Percentiles rank a stretch among this genome's conserved stretches.
phyloP scores from a whole-genome alignment of 345 rosid species.

The Abelmoschus esculentus region DNA sequence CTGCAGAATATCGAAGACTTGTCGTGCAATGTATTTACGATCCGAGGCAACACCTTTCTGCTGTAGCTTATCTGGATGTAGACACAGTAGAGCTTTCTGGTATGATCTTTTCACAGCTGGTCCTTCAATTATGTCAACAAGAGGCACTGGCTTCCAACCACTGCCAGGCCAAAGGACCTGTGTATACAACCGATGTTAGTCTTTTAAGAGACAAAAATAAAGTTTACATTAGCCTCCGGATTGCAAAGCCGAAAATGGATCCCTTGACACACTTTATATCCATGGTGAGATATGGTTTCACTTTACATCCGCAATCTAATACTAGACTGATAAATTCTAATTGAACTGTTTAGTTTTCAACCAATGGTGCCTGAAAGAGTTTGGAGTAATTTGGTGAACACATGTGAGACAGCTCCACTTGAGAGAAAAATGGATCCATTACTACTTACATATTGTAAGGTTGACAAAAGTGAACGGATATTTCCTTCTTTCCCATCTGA shows the following conservation, averaged over 20 bases:
- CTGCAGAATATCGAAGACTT: conserved; percentile 80
- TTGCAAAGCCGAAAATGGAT: background rate
- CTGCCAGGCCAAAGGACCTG: conserved; percentile 88
- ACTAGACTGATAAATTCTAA: too few relatives aligned
- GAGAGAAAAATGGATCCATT: too few relatives aligned
- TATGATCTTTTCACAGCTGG: conserved; percentile 74
- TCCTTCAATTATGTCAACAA: conserved; percentile 79
- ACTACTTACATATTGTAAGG: conserved; percentile 72
- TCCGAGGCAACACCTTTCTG: conserved; percentile 69
- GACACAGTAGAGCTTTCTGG: conserved; percentile 76
- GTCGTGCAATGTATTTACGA: conserved; percentile 67
- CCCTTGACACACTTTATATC: too few relatives aligned
- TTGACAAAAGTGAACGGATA: conserved; percentile 84
- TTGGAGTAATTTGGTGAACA: too few relatives aligned
- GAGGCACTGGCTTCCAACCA: conserved; percentile 86
- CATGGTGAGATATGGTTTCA: too few relatives aligned
- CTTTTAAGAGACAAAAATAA: background rate
- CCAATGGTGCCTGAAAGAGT: background rate
- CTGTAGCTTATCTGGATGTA: conserved; percentile 94
- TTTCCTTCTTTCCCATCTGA: conserved; percentile 75
- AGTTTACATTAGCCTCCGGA: background rate
- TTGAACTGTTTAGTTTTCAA: background rate
- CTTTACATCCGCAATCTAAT: too few relatives aligned
- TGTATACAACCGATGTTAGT: background rate
- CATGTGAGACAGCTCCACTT: too few relatives aligned